Percentiles rank a stretch among this genome's conserved stretches.
These are phyloP conservation scores for Pseudozyma hubeiensis DNA, from an alignment of 1,284 basidiomycete genomes.

Conservation along the genomic window DNA sequence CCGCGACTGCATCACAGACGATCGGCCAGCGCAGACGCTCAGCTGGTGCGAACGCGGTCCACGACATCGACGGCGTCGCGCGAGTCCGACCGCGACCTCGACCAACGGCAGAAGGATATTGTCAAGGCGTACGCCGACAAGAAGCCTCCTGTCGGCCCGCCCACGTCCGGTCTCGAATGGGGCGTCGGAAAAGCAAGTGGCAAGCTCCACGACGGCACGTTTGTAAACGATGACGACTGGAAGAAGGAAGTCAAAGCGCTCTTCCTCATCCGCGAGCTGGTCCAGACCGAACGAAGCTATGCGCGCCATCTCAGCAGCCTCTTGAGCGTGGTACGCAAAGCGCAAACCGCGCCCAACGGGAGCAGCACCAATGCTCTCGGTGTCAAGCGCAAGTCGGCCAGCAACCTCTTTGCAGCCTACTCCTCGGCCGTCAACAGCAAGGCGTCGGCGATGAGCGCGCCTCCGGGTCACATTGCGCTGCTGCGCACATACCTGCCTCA, in stretches of 20 bases:
- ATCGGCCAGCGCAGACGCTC: slow-evolving; percentile 30
- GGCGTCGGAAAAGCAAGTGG: slow-evolving; percentile 60
- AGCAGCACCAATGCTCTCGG: slow-evolving; percentile 21
- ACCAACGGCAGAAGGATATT: slow-evolving; percentile 50
- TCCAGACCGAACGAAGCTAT: slow-evolving; percentile 66
- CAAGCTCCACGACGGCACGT: slow-evolving; percentile 52
- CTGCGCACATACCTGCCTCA: slow-evolving; percentile 61
- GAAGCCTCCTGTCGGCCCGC: slow-evolving; percentile 11
- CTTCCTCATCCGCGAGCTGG: slow-evolving; percentile 66
- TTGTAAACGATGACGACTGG: slow-evolving; percentile 66
- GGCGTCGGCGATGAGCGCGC: slow-evolving; percentile 7
- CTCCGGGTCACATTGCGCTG: slow-evolving; percentile 51
- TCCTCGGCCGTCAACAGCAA: slow-evolving; percentile 21
- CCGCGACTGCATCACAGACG: slow-evolving; percentile 22
- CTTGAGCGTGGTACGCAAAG: slow-evolving; percentile 52
- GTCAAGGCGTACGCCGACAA: slow-evolving; percentile 33
- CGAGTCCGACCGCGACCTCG: slow-evolving; percentile 19
- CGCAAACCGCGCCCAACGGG: slow-evolving; percentile 8
- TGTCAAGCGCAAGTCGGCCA: slow-evolving; percentile 34
- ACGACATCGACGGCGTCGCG: slow-evolving; percentile 5
- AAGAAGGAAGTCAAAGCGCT: slow-evolving; percentile 66
- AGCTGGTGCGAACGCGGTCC: slow-evolving; percentile 12
- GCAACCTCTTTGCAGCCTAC: slow-evolving; percentile 38
- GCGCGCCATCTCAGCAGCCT: slow-evolving; percentile 60
- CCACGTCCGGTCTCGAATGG: slow-evolving; percentile 41